phyloP scores from a whole-genome alignment of 139 green algal species.

The Micractinium sp. region DNA sequence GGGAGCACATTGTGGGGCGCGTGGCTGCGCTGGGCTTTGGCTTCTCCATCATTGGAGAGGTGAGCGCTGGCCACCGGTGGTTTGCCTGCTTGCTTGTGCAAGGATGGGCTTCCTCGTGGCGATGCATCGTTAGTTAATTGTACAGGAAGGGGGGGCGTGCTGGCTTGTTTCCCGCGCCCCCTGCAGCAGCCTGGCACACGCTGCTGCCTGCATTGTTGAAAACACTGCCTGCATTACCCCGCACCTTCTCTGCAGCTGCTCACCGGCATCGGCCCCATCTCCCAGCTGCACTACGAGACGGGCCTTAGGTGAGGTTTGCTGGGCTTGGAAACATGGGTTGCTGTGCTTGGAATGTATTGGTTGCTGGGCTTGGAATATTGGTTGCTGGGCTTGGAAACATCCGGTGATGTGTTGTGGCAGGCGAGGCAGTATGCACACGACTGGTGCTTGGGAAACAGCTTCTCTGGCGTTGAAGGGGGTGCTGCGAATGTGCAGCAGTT shows the following conservation, averaged over 20 bases:
- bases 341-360: no score
- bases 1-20: constrained; percentile 56
- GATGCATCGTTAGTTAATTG: neutral
- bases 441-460: neutral
- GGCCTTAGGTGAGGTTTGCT: constrained; percentile 60
- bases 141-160: no score
- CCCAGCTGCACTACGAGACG: constrained; percentile 71
- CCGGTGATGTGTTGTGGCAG: no score
- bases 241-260: constrained; percentile 40
- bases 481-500: neutral
- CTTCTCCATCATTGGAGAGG: constrained; percentile 56
- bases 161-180: no score
- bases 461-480: neutral
- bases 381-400: no score
- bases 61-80: neutral
- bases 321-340: no score
- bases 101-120: neutral
- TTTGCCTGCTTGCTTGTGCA: neutral
- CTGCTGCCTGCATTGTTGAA: no score
- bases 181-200: no score
- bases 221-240: no score
- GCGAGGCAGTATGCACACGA: no score
- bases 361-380: no score
- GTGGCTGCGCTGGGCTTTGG: constrained; percentile 79
- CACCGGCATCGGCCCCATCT: constrained; percentile 73